Percentiles rank a stretch among this genome's conserved stretches.
These are phyloP conservation scores for Gillenia trifoliata DNA, from an alignment of 306 rosid genomes.

Conservation along the genomic window DNA sequence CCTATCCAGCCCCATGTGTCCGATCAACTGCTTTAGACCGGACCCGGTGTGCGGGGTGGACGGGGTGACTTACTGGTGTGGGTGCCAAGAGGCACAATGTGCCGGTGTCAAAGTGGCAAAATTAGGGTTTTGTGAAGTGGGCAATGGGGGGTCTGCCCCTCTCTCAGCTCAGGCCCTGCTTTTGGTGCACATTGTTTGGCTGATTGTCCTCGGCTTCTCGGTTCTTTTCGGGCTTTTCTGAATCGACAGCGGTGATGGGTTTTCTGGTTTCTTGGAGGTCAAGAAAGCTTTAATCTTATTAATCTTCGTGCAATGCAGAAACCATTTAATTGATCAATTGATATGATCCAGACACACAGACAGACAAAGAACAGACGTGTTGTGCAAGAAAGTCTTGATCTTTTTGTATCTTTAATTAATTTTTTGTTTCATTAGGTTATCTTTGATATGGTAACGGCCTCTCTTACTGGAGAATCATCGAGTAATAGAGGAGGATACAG, in stretches of 20 bases:
- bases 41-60: conserved; percentile 88
- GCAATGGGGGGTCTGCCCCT: conserved; percentile 63
- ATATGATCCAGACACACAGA: neutral
- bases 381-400: neutral
- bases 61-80: conserved; percentile 93
- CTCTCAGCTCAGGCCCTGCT: conserved; percentile 86
- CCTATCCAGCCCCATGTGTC: conserved; percentile 47
- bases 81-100: conserved; percentile 79
- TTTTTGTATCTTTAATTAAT: neutral
- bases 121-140: conserved; percentile 73
- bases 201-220: conserved; percentile 64
- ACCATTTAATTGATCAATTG: neutral
- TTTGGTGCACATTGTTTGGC: conserved; percentile 82
- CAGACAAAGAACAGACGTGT: neutral
- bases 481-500: neutral
- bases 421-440: neutral
- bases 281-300: neutral
- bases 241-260: neutral
- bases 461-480: neutral
- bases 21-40: conserved; percentile 71
- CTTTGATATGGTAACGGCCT: neutral
- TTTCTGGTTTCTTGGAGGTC: neutral
- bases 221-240: conserved; percentile 74
- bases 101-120: conserved; percentile 61
- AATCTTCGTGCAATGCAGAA: neutral